Evolutionary conservation across 179 eudicot genomes (phyloP).

Genomic region (Beta macrorhiza): DNA sequence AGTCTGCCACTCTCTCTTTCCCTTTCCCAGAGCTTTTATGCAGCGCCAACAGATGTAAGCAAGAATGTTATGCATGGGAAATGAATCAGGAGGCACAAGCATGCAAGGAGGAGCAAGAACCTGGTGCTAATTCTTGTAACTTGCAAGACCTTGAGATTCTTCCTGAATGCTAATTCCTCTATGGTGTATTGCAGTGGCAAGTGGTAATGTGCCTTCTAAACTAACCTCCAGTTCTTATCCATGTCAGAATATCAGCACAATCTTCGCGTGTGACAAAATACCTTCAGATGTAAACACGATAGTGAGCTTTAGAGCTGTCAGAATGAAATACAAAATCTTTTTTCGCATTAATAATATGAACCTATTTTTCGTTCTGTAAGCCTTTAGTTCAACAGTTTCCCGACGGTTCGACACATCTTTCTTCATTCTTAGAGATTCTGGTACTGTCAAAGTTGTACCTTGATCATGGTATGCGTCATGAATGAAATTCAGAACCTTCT

Average conservation of each 20-base stretch:
- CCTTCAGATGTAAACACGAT: conserved; percentile 40
- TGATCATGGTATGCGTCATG: conserved; percentile 58
- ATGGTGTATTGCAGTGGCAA: conserved; percentile 9
- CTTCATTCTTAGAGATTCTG: conserved; percentile 62
- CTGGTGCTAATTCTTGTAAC: background rate
- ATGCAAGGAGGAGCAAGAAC: background rate
- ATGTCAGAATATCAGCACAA: conserved; percentile 61
- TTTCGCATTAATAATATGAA: background rate
- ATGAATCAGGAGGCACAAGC: background rate
- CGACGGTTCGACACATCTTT: conserved; percentile 51
- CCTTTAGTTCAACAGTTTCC: conserved; percentile 50
- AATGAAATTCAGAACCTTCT: conserved; percentile 62
- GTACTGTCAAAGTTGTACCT: conserved; percentile 44
- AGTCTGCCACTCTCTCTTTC: background rate
- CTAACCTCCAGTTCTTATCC: conserved; percentile 46
- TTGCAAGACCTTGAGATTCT: conserved; percentile 1
- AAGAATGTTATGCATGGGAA: background rate
- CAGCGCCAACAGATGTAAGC: background rate
- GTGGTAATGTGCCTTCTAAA: background rate
- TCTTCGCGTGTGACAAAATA: conserved; percentile 51
- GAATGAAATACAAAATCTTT: conserved; percentile 4
- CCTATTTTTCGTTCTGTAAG: conserved; percentile 74
- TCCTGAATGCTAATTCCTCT: conserved; percentile 5
- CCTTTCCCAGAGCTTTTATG: background rate
- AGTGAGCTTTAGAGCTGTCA: conserved; percentile 1